phyloP scores from a whole-genome alignment of 1,139 yeast species.

The Williopsis jadinii region DNA sequence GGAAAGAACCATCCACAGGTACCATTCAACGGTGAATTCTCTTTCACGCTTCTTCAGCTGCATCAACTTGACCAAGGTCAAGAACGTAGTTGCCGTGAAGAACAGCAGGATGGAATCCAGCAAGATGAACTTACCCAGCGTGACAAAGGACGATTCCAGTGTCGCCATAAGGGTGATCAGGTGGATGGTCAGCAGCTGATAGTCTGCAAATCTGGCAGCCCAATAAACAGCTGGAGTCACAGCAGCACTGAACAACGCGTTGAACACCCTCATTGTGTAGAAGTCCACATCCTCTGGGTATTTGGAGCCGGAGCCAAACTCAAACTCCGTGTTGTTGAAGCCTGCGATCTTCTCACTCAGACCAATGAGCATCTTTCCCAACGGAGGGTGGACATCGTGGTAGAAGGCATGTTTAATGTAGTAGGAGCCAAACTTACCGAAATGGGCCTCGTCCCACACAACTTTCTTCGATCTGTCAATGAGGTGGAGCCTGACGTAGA shows the following conservation, averaged over 20 bases:
- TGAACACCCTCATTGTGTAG: slow-evolving; percentile 57
- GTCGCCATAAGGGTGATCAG: slow-evolving; percentile 50
- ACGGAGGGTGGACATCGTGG: slow-evolving; percentile 76
- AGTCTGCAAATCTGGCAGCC: slow-evolving; percentile 47
- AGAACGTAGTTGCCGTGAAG: slow-evolving; percentile 59
- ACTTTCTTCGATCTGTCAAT: slow-evolving; percentile 62
- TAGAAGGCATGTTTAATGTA: slow-evolving; percentile 61
- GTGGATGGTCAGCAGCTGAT: slow-evolving; percentile 39
- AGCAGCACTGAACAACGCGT: slow-evolving; percentile 54
- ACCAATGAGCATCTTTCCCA: slow-evolving; percentile 66
- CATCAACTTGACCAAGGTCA: slow-evolving; percentile 51
- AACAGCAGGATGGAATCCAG: slow-evolving; percentile 68
- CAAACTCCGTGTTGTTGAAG: slow-evolving; percentile 44
- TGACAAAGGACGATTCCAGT: slow-evolving; percentile 61
- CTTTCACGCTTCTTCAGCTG: slow-evolving; percentile 28
- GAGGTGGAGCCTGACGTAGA: slow-evolving; percentile 58
- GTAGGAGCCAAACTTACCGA: slow-evolving; percentile 53
- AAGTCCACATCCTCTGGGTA: slow-evolving; percentile 53
- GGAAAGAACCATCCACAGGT: slow-evolving; percentile 53
- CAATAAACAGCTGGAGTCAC: slow-evolving; percentile 60
- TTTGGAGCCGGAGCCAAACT: slow-evolving; percentile 51
- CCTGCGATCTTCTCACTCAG: slow-evolving; percentile 62
- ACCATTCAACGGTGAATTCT: slow-evolving; percentile 41
- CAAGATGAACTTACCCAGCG: slow-evolving; percentile 62
- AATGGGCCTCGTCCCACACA: slow-evolving; percentile 96